phyloP scores from a whole-genome alignment of 2,329 filamentous ascomycete species.

The Pseudophaeomoniella oleicola region DNA sequence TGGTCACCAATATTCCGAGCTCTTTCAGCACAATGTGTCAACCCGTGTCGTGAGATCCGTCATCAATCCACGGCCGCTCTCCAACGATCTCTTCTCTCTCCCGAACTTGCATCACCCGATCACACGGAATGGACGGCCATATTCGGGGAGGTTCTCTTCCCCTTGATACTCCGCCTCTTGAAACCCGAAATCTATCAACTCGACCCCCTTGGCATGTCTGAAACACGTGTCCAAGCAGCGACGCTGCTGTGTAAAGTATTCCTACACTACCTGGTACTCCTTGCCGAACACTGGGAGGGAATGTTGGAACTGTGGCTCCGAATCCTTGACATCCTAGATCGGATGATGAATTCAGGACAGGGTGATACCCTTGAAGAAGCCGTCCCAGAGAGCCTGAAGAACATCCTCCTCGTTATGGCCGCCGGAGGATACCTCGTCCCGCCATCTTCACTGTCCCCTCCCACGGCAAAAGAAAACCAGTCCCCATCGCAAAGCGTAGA shows the following conservation, averaged over 20 bases:
- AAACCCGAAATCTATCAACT: conserved; percentile 91
- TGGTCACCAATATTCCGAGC: conserved; percentile 92
- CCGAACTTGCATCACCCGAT: conserved; percentile 66
- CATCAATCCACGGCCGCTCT: conserved; percentile 76
- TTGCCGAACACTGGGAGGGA: conserved; percentile 64
- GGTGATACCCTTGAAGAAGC: conserved; percentile 60
- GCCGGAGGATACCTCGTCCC: conserved; percentile 72
- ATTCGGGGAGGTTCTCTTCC: conserved; percentile 86
- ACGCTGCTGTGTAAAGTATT: conserved; percentile 92
- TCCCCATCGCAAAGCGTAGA: not conserved
- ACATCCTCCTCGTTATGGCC: conserved; percentile 88
- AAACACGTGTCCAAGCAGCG: conserved; percentile 82
- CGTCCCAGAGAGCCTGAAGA: conserved; percentile 88
- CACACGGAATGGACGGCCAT: conserved; percentile 91
- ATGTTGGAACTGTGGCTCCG: conserved; percentile 86
- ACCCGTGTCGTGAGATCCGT: conserved; percentile 84
- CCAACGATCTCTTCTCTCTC: conserved; percentile 72
- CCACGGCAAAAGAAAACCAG: not conserved
- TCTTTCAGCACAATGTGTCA: conserved; percentile 78
- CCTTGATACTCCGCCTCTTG: conserved; percentile 69
- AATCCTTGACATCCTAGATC: conserved; percentile 88
- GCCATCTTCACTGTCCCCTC: conserved; percentile 35
- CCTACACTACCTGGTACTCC: conserved; percentile 74
- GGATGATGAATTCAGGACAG: conserved; percentile 89
- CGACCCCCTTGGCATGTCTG: conserved; percentile 85